Conservation (phyloP, 2,329 filamentous ascomycete species). For the Neopestalotiopsis rosae region DNA sequence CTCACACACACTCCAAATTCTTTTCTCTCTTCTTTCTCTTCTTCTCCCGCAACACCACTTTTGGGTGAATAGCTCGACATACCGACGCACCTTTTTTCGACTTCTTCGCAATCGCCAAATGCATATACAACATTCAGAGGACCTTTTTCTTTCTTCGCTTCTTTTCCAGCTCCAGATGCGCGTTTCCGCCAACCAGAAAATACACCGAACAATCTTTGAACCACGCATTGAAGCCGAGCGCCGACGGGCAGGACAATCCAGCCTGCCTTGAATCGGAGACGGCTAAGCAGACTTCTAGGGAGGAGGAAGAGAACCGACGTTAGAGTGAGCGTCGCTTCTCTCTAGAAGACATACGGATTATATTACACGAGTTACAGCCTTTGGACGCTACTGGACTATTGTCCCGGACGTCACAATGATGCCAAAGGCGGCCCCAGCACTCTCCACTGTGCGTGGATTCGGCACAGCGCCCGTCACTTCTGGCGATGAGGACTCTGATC, state of each 20-base stretch:
- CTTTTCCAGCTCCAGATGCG: constrained; percentile 65
- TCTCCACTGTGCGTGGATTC: constrained; percentile 63
- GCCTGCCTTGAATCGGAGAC: constrained; percentile 45
- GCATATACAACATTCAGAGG: constrained; percentile 57
- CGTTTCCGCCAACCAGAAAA: constrained; percentile 54
- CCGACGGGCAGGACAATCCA: constrained; percentile 53
- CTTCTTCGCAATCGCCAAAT: constrained; percentile 47
- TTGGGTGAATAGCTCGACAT: constrained; percentile 24
- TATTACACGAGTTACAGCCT: constrained; percentile 11
- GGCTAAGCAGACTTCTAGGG: constrained; percentile 28
- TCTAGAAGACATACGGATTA: constrained; percentile 1
- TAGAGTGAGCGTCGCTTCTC: constrained; percentile 15
- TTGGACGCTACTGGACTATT: neutral
- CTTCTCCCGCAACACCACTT: constrained; percentile 26
- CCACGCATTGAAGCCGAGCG: constrained; percentile 64
- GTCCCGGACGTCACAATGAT: constrained; percentile 43
- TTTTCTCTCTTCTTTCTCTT: constrained; percentile 19
- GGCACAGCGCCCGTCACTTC: constrained; percentile 58
- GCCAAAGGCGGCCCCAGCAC: constrained; percentile 52
- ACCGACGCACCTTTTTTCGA: constrained; percentile 24
- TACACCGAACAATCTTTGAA: constrained; percentile 54
- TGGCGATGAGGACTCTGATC: constrained; percentile 64
- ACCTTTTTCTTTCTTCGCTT: constrained; percentile 48
- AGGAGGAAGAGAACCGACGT: neutral
- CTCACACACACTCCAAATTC: neutral